Evolutionary conservation across 192 early-diverging fungal species (phyloP).

Genomic region (Ramicandelaber brevisporus): DNA sequence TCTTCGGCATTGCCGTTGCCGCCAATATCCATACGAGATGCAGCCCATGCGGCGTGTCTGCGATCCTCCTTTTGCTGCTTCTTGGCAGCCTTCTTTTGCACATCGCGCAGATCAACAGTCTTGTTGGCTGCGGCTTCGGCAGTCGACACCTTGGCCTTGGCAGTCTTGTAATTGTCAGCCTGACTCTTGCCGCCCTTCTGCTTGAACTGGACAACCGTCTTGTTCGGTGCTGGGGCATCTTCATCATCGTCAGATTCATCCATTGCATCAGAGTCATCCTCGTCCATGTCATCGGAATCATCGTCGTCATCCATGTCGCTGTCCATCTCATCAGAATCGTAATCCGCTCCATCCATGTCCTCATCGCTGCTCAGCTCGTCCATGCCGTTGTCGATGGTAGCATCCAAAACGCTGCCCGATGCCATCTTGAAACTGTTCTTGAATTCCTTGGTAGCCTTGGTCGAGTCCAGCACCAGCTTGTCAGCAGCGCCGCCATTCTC

Average conservation of each 20-base stretch:
- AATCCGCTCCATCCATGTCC: conserved; percentile 13
- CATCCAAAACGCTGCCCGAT: conserved; percentile 10
- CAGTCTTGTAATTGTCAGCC: conserved; percentile 1
- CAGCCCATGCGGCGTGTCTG: too few species aligned
- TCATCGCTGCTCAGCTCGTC: conserved; percentile 10
- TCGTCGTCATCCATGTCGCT: conserved; percentile 6
- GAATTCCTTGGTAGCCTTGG: conserved; percentile 15
- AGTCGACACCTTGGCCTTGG: too few species aligned
- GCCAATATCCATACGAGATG: too few species aligned
- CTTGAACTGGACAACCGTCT: conserved; percentile 4
- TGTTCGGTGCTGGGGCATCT: conserved; percentile 22
- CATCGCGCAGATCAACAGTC: too few species aligned
- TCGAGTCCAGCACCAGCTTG: conserved; percentile 12
- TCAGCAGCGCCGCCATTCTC: conserved; percentile 11
- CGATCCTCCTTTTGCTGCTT: too few species aligned
- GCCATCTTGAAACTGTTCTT: conserved; percentile 22
- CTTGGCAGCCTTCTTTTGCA: too few species aligned
- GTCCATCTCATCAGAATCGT: conserved; percentile 13
- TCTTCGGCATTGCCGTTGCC: conserved; percentile 9
- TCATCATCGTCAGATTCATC: conserved; percentile 11
- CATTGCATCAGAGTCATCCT: conserved; percentile 14
- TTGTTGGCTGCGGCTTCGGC: too few species aligned
- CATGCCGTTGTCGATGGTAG: conserved; percentile 16
- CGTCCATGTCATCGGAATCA: conserved; percentile 2
- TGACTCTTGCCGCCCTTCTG: not conserved